phyloP scores from a whole-genome alignment of 768 basidiomycete species.

The Pulveroboletus sp. region DNA sequence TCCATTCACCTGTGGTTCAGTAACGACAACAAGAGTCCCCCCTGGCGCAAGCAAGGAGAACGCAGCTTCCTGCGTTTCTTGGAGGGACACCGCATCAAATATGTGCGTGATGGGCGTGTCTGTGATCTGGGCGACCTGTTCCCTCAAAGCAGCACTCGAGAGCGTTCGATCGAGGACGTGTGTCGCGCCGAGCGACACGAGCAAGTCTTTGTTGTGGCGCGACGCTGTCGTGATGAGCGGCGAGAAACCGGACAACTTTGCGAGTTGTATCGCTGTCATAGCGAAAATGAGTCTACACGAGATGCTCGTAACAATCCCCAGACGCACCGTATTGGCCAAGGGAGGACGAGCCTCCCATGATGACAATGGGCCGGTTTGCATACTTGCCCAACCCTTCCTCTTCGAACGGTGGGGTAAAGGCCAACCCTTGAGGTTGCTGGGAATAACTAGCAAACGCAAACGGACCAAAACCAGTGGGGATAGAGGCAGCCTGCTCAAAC shows the following conservation, averaged over 20 bases:
- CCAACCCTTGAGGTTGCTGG: constrained; percentile 25
- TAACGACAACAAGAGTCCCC: constrained; percentile 25
- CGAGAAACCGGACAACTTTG: constrained; percentile 32
- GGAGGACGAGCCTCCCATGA: constrained; percentile 37
- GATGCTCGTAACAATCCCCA: no score
- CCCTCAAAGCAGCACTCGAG: constrained; percentile 3
- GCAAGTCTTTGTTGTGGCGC: constrained; percentile 25
- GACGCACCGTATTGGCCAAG: constrained; percentile 36
- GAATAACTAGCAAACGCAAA: constrained; percentile 34
- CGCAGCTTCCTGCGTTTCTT: constrained; percentile 32
- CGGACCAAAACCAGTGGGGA: constrained; percentile 32
- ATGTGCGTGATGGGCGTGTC: constrained; percentile 4
- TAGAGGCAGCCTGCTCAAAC: constrained; percentile 36
- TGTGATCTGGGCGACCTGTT: constrained; percentile 6
- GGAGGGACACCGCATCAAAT: constrained; percentile 31
- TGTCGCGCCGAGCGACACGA: constrained; percentile 37
- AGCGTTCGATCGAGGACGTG: constrained; percentile 34
- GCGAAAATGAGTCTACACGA: no score
- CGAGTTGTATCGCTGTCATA: constrained; percentile 35
- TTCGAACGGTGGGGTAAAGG: constrained; percentile 27
- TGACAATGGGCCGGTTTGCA: constrained; percentile 29
- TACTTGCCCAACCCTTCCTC: constrained; percentile 31
- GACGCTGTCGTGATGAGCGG: constrained; percentile 40
- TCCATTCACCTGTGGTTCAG: background rate
- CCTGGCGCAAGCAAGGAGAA: constrained; percentile 29